Evolutionary conservation across 2,329 filamentous ascomycete species (phyloP), one percentile per base, ranked within the genome.

Genomic region (Aschersonia sp.): DNA sequence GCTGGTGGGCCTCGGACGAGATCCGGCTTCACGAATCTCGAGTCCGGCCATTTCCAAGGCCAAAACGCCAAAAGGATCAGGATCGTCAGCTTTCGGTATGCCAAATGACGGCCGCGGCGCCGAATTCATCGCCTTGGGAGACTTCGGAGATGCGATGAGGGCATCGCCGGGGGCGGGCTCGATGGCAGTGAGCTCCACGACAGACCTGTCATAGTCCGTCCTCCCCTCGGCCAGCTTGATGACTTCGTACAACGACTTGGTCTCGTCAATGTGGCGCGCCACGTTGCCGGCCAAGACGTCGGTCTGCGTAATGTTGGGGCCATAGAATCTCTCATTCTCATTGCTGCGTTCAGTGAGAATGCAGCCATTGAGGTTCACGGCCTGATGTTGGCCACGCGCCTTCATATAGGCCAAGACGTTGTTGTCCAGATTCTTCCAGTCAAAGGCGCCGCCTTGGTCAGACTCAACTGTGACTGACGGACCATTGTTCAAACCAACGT

Each of bases 11-110:
- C 87, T 74, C 47, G 78, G 72, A 5, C 58, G 59, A 45, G 80
- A 78, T 35, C 88, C 89, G n/a, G 89, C 89, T 67, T 96, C 89
- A 47, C 85, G 78, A 54, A 97, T 92, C 56, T 91, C 86, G 48
- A 96, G 70, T 2, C 91, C 91, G 51, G 89, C 85, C 69, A 88
- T 83, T 60, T 95, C 88, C n/a, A 97, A 68, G 5, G 91, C 89
- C 53, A 89, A 76, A 30, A 96, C 85, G 30, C 91, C 91, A 59
- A 86, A 97, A 0, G 91, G 91, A 61, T 97, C 91, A 0, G 89
- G 89, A 56, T 97, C 91, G 48, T 89, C 80, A 3, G 71, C 66
- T 52, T 83, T 80, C 1, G 88, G 89, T 12, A 95, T 71, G 2
- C 89, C 89, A 65, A 96, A 95, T 2, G 69, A 67, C 31, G 72